These are phyloP conservation scores for Dryadomyces quercivorus DNA, from an alignment of 2,329 filamentous ascomycete genomes.

Conservation along the genomic window DNA sequence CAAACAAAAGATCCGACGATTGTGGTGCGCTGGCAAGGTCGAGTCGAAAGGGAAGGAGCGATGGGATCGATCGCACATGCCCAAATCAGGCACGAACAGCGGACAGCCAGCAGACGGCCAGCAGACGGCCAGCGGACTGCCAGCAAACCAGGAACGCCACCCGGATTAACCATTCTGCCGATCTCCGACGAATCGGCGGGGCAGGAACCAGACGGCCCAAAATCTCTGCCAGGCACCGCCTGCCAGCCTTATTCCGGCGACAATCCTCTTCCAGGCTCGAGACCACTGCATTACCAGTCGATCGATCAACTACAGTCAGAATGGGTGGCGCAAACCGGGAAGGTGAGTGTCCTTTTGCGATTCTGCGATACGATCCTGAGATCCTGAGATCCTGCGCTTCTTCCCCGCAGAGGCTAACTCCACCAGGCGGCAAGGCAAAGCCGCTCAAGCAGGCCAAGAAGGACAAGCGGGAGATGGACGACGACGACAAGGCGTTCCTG, in stretches of 20 bases:
- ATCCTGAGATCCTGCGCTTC: background rate
- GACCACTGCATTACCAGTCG: background rate
- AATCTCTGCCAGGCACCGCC: background rate
- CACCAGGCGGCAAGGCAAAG: constrained; percentile 66
- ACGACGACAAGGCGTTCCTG: constrained; percentile 72
- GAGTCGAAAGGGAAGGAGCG: background rate
- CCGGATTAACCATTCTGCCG: background rate
- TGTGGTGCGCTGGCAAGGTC: background rate
- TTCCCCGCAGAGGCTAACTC: constrained; percentile 6
- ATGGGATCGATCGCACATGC: background rate
- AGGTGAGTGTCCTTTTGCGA: constrained; percentile 28
- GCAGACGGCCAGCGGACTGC: background rate
- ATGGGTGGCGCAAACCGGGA: constrained; percentile 60
- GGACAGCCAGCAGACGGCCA: no score
- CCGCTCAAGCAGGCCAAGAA: constrained; percentile 86
- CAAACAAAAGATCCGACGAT: background rate
- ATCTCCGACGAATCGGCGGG: background rate
- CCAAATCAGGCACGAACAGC: background rate
- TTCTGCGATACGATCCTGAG: no score
- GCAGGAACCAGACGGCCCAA: background rate
- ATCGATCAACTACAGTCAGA: constrained; percentile 12
- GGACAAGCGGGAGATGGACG: constrained; percentile 68
- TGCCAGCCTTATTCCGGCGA: background rate
- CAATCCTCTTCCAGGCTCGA: no score
- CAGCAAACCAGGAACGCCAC: background rate